Percentiles rank a stretch among this genome's conserved stretches.
Conservation (phyloP, 208 protist genomes). For the Wallacemonas sp. region DNA sequence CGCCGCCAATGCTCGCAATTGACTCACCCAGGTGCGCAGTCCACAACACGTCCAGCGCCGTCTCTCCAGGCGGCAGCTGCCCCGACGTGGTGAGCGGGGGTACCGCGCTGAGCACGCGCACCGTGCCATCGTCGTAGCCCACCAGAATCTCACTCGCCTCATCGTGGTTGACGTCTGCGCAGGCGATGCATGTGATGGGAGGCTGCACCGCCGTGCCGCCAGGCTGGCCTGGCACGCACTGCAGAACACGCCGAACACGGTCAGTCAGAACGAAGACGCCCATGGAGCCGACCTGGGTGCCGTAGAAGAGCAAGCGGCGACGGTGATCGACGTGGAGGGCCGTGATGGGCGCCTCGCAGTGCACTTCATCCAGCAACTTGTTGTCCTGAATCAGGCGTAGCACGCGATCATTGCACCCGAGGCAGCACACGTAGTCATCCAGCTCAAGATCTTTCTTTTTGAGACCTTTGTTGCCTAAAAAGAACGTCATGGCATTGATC, state of each 20-base stretch:
- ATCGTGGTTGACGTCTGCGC: conserved; percentile 69
- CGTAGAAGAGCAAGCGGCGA: conserved; percentile 61
- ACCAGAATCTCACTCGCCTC: conserved; percentile 68
- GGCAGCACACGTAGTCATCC: conserved; percentile 65
- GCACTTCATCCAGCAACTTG: conserved; percentile 57
- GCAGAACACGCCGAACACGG: background rate
- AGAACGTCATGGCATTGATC: conserved; percentile 72
- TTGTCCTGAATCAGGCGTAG: conserved; percentile 67
- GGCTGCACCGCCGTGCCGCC: conserved; percentile 12
- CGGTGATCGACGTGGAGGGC: conserved; percentile 36
- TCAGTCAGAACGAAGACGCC: conserved; percentile 48
- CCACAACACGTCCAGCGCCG: conserved; percentile 41
- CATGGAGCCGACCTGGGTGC: conserved; percentile 74
- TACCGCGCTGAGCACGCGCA: conserved; percentile 57
- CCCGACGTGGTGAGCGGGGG: conserved; percentile 2
- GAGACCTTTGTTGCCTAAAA: conserved; percentile 19
- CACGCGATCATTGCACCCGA: conserved; percentile 82
- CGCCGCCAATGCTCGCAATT: conserved; percentile 66
- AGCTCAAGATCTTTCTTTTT: conserved; percentile 19
- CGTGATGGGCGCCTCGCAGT: conserved; percentile 74
- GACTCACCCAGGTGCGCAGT: conserved; percentile 45
- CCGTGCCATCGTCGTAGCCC: conserved; percentile 73
- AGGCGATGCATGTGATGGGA: conserved; percentile 47
- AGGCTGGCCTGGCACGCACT: conserved; percentile 17
- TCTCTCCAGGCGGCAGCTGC: conserved; percentile 8